These are phyloP conservation scores for Castanea sativa DNA, from an alignment of 306 rosid genomes.

Conservation along the genomic window DNA sequence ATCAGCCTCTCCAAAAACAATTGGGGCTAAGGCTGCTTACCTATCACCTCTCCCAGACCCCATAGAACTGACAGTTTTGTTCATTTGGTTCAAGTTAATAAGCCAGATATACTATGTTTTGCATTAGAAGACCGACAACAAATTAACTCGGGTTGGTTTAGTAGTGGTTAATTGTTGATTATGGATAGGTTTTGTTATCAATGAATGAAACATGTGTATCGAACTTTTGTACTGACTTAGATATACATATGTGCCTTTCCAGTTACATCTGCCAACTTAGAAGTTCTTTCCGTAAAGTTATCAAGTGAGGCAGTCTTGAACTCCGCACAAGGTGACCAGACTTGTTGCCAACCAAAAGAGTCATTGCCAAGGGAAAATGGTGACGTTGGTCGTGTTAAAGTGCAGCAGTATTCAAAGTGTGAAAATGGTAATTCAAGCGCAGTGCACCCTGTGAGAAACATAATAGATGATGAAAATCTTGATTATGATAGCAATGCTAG, in stretches of 20 bases:
- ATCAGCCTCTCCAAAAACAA: too few species aligned
- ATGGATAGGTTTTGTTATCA: neutral
- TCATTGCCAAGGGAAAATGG: conserved; percentile 40
- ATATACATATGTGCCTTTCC: conserved; percentile 17
- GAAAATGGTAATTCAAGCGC: conserved; percentile 62
- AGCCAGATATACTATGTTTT: neutral
- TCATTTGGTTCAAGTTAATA: neutral
- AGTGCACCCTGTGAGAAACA: conserved; percentile 51
- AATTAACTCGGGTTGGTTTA: neutral
- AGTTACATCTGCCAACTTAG: conserved; percentile 66
- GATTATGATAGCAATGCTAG: conserved; percentile 97
- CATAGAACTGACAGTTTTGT: too few species aligned
- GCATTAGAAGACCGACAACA: neutral
- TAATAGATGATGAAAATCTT: conserved; percentile 72
- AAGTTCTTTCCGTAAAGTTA: conserved; percentile 39
- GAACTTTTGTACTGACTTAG: conserved; percentile 20
- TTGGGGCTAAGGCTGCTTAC: too few species aligned
- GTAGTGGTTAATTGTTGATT: neutral
- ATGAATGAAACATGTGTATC: too few species aligned
- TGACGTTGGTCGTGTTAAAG: conserved; percentile 29
- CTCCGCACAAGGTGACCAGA: neutral
- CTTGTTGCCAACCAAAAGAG: conserved; percentile 5
- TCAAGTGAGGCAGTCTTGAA: conserved; percentile 27
- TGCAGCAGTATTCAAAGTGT: conserved; percentile 47
- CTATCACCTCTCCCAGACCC: too few species aligned